Percentiles rank a stretch among this genome's conserved stretches.
Evolutionary conservation across 1,284 basidiomycete genomes (phyloP).

Genomic region (Sphagnurus paluster): DNA sequence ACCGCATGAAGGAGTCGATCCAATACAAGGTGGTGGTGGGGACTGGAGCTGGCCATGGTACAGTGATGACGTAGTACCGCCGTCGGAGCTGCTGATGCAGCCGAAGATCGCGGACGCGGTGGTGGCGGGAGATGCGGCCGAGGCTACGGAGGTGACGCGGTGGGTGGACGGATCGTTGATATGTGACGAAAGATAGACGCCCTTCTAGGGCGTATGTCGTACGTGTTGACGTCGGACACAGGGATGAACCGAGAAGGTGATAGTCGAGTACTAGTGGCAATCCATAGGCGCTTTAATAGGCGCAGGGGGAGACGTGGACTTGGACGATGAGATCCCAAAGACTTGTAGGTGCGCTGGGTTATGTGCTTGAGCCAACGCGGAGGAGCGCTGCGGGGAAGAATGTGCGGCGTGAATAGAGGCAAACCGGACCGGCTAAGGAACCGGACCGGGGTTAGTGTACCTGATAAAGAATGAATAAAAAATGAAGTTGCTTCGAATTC

Average conservation of each 20-base stretch:
- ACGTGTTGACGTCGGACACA: conserved; percentile 29
- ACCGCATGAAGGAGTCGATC: too few relatives aligned
- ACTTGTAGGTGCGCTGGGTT: too few relatives aligned
- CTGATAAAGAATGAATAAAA: not conserved
- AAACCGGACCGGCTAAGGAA: conserved; percentile 44
- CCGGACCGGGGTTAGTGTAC: not conserved
- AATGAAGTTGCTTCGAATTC: too few relatives aligned
- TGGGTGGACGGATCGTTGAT: conserved; percentile 22
- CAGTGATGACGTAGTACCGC: conserved; percentile 60
- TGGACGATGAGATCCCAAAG: too few relatives aligned
- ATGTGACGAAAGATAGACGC: not conserved
- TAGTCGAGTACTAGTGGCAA: too few relatives aligned
- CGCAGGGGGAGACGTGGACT: too few relatives aligned
- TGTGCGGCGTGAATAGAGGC: conserved; percentile 44
- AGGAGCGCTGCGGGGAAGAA: too few relatives aligned
- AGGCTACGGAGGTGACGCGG: conserved; percentile 70
- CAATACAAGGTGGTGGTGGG: too few relatives aligned
- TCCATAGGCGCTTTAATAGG: too few relatives aligned
- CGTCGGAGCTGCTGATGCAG: conserved; percentile 67
- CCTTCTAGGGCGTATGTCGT: conserved; percentile 58
- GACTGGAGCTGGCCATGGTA: too few relatives aligned
- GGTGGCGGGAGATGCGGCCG: conserved; percentile 52
- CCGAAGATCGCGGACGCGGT: conserved; percentile 58
- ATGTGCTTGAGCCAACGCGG: too few relatives aligned
- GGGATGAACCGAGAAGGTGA: conserved; percentile 26